These are phyloP conservation scores for Atkinsonella hypoxylon DNA, from an alignment of 2,329 filamentous ascomycete genomes.

Conservation along the genomic window DNA sequence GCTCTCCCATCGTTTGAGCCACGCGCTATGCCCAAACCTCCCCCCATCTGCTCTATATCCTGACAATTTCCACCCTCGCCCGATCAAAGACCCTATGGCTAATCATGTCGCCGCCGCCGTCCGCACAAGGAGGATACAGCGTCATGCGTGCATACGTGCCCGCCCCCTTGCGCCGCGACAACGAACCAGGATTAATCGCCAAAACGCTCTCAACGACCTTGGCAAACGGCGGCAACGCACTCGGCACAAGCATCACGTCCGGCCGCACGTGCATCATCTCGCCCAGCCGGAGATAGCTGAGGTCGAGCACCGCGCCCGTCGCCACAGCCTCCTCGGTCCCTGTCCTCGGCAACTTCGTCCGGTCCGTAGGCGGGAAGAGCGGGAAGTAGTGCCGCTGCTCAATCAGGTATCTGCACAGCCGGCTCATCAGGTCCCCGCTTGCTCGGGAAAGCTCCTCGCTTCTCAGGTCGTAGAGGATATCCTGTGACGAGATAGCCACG, in stretches of 20 bases:
- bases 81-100: conserved; percentile 70
- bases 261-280: conserved; percentile 82
- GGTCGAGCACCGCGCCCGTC: conserved; percentile 69
- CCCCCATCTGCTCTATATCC: conserved; percentile 41
- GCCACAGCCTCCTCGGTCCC: conserved; percentile 47
- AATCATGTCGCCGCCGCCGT: conserved; percentile 49
- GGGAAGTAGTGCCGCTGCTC: conserved; percentile 89
- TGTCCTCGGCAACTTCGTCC: conserved; percentile 53
- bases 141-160: conserved; percentile 79
- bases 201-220: conserved; percentile 87
- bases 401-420: conserved; percentile 67
- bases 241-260: conserved; percentile 75
- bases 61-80: conserved; percentile 75
- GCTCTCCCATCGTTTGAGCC: background rate
- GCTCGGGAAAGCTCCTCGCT: conserved; percentile 47
- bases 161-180: conserved; percentile 73
- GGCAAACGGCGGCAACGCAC: conserved; percentile 72
- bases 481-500: conserved; percentile 71
- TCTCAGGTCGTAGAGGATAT: conserved; percentile 72
- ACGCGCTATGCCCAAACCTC: background rate
- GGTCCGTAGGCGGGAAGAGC: conserved; percentile 67
- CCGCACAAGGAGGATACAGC: conserved; percentile 52
- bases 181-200: conserved; percentile 77
- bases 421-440: conserved; percentile 47
- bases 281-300: conserved; percentile 74